These are phyloP conservation scores for Aureobasidium sp. DNA, from an alignment of 2,329 filamentous ascomycete species.

Conservation along the genomic window DNA sequence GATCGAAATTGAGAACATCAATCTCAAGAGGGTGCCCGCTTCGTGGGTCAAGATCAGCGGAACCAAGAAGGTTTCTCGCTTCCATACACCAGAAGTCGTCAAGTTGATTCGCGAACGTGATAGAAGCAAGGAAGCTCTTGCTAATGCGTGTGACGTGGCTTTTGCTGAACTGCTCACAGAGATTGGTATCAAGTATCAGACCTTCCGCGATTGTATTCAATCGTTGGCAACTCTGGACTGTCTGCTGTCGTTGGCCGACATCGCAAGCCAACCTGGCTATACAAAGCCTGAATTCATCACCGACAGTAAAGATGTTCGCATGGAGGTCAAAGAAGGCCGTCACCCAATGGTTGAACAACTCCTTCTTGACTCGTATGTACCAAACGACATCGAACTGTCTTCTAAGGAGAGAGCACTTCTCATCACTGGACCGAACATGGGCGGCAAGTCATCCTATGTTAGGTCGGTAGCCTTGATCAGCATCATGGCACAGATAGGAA, in stretches of 20 bases:
- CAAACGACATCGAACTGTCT: constrained; percentile 72
- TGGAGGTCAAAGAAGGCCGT: constrained; percentile 65
- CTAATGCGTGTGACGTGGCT: constrained; percentile 80
- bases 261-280: constrained; percentile 83
- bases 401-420: constrained; percentile 64
- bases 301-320: constrained; percentile 50
- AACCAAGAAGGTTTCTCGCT: constrained; percentile 84
- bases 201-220: constrained; percentile 79
- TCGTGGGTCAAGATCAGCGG: constrained; percentile 93
- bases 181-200: constrained; percentile 77
- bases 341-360: constrained; percentile 96
- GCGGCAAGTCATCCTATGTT: constrained; percentile 96
- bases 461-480: constrained; percentile 83
- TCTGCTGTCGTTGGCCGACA: constrained; percentile 72
- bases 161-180: constrained; percentile 63
- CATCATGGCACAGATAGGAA: constrained; percentile 91
- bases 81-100: constrained; percentile 87
- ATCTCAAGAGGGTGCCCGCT: constrained; percentile 80
- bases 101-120: constrained; percentile 77
- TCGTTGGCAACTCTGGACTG: constrained; percentile 83
- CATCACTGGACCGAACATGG: constrained; percentile 97
- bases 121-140: constrained; percentile 87
- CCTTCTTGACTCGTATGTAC: constrained; percentile 77
- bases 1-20: constrained; percentile 77
- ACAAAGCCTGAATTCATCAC: constrained; percentile 57